Evolutionary conservation across 78 protist genomes (phyloP).

Genomic region (Protostelium mycophagum): DNA sequence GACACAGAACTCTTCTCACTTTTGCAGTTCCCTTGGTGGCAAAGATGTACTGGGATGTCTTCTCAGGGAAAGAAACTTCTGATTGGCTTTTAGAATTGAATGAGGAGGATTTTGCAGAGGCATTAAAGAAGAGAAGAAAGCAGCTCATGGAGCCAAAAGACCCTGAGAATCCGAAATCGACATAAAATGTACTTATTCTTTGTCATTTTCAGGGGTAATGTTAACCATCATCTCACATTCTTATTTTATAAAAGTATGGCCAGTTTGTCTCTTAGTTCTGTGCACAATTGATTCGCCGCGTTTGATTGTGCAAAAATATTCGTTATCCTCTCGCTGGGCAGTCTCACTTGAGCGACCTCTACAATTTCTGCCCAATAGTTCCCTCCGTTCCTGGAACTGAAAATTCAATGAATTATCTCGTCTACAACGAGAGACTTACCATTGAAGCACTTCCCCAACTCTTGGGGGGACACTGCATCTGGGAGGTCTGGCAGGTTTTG

Average conservation of each 20-base stretch:
- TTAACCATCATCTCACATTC: too few species aligned
- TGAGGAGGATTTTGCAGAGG: background rate
- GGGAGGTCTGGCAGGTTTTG: background rate
- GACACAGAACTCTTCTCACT: background rate
- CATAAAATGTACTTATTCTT: too few species aligned
- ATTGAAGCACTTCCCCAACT: background rate
- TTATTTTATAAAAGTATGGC: too few species aligned
- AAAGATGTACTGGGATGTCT: too few species aligned
- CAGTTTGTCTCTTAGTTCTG: background rate
- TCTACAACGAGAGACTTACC: background rate
- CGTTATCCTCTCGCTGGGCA: background rate
- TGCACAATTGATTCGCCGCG: background rate
- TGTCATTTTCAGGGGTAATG: too few species aligned
- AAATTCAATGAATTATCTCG: background rate
- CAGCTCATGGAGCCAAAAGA: background rate
- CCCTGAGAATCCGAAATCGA: too few species aligned
- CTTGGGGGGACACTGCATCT: background rate
- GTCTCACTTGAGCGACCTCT: background rate
- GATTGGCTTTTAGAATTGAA: background rate
- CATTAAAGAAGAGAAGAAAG: background rate
- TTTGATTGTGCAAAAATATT: background rate
- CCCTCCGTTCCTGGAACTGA: background rate
- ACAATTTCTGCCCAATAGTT: background rate
- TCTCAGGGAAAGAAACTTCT: background rate
- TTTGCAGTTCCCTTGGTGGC: background rate